phyloP scores from a whole-genome alignment of 108 stramenopile species.

The Nannochloropsis gaditana region DNA sequence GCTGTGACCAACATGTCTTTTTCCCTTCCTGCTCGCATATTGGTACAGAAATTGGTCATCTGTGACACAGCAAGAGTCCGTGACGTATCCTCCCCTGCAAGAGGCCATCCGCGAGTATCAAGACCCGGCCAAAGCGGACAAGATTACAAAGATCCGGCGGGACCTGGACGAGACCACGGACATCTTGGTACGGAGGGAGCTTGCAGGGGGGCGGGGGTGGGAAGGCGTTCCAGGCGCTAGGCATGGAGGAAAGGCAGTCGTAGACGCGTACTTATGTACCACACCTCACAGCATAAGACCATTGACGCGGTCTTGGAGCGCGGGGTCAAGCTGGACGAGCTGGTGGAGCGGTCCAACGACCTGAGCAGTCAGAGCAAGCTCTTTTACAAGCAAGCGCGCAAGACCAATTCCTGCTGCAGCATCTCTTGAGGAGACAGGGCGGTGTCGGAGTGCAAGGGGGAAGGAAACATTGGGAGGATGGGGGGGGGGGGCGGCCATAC shows the following conservation, averaged over 20 bases:
- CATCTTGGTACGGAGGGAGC: constrained; percentile 59
- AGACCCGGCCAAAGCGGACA: constrained; percentile 83
- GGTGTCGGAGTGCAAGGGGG: neutral
- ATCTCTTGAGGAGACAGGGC: constrained; percentile 58
- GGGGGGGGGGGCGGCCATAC: too few species aligned
- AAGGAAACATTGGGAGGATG: too few species aligned
- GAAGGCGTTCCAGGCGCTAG: neutral
- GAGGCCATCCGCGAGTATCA: constrained; percentile 62
- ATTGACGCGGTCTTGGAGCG: constrained; percentile 94
- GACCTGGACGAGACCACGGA: constrained; percentile 97
- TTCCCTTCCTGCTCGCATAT: too few species aligned
- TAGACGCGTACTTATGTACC: neutral
- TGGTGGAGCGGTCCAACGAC: constrained; percentile 93
- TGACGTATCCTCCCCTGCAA: constrained; percentile 53
- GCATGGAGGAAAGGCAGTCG: neutral
- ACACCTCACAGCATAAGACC: constrained; percentile 69
- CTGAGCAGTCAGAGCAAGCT: constrained; percentile 92
- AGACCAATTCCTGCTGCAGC: constrained; percentile 96
- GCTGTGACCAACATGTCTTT: neutral
- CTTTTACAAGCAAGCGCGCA: constrained; percentile 98
- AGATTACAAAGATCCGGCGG: constrained; percentile 95
- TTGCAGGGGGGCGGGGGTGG: neutral
- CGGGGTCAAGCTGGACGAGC: constrained; percentile 91
- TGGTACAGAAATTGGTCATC: constrained; percentile 60
- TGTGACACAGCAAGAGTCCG: constrained; percentile 50